Evolutionary conservation across 2,329 filamentous ascomycete species (phyloP).

Genomic region (Xylaria sp.): DNA sequence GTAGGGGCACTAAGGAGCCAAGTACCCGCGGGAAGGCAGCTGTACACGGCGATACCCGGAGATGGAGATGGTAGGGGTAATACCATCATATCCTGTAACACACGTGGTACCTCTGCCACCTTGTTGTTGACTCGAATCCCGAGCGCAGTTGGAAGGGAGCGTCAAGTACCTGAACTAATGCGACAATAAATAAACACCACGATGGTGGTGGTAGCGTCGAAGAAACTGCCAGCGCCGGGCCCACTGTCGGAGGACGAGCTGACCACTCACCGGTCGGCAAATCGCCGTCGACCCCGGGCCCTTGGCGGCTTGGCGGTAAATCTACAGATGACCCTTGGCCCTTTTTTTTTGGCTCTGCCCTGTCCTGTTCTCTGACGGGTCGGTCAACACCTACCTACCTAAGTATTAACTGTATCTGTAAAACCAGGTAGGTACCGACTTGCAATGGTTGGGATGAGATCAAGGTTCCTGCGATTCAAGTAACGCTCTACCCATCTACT

Average conservation of each 20-base stretch:
- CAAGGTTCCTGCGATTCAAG: slow-evolving; percentile 32
- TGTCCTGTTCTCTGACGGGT: neutral
- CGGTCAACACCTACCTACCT: slow-evolving; percentile 13
- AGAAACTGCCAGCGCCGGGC: slow-evolving; percentile 18
- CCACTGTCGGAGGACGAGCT: slow-evolving; percentile 34
- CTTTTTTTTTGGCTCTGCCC: neutral
- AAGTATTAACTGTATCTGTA: too few relatives aligned
- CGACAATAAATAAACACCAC: too few relatives aligned
- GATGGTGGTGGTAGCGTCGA: neutral
- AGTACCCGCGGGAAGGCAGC: too few relatives aligned
- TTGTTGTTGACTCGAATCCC: too few relatives aligned
- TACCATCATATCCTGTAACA: too few relatives aligned
- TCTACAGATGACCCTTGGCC: slow-evolving; percentile 32
- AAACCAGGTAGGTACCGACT: too few relatives aligned
- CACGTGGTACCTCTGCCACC: too few relatives aligned
- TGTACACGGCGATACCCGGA: too few relatives aligned
- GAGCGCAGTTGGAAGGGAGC: too few relatives aligned
- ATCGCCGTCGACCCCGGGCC: slow-evolving; percentile 37
- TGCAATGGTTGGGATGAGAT: slow-evolving; percentile 25
- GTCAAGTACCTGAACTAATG: too few relatives aligned
- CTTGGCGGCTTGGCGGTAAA: neutral
- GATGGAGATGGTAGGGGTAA: too few relatives aligned
- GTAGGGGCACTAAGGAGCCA: too few relatives aligned
- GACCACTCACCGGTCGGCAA: slow-evolving; percentile 35
- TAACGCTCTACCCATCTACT: slow-evolving; percentile 1